Conservation (phyloP, 805 yeast species). For the Maudiozyma turicensis region DNA sequence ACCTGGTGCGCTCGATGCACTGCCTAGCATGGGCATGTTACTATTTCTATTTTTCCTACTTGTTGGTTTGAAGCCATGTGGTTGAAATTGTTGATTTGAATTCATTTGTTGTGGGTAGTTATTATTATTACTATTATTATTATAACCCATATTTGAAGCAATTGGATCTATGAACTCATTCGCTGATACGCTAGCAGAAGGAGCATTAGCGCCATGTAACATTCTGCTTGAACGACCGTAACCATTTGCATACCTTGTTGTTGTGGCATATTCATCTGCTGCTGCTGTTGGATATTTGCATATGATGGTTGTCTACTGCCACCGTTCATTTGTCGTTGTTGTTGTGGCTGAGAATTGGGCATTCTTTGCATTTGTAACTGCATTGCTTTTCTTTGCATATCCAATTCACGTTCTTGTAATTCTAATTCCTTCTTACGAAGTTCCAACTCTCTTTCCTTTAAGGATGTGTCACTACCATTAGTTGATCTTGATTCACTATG, state of each 20-base stretch:
- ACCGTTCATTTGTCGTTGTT: constrained; percentile 5
- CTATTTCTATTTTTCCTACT: constrained; percentile 30
- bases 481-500: neutral
- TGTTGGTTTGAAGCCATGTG: constrained; percentile 25
- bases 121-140: neutral
- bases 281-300: constrained; percentile 10
- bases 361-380: constrained; percentile 7
- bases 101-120: neutral
- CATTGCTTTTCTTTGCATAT: constrained; percentile 23
- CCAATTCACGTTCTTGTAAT: constrained; percentile 28
- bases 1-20: constrained; percentile 20
- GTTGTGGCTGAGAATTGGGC: constrained; percentile 5
- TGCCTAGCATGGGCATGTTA: constrained; percentile 25
- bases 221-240: constrained; percentile 17
- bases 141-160: neutral
- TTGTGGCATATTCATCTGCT: constrained; percentile 1
- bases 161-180: constrained; percentile 18
- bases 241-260: constrained; percentile 10
- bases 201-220: constrained; percentile 22
- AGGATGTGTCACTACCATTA: neutral
- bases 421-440: constrained; percentile 27
- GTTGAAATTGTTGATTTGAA: constrained; percentile 6
- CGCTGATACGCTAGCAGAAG: constrained; percentile 11
- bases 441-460: constrained; percentile 27
- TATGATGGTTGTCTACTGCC: constrained; percentile 4